Base-by-base conservation (phyloP, 257 asterid species). In the Gentiana dahurica region DNA sequence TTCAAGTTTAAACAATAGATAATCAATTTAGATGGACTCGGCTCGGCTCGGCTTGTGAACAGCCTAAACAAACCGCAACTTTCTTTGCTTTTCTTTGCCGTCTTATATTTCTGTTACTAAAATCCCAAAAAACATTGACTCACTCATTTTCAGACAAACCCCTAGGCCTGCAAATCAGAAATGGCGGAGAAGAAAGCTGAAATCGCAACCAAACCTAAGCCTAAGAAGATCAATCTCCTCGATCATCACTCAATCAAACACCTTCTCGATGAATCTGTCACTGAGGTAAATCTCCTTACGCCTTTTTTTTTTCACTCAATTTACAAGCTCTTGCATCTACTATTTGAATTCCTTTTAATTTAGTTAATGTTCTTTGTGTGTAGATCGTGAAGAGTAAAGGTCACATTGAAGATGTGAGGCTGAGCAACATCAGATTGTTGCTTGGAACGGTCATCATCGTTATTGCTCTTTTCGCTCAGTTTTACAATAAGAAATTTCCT, bases 371-470 rank as follows among this genome's bases (percentile, higher is more conserved):
- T 44, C 57, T 48, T 24, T 65, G 38, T 38, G 13, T 41, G 47
- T 65, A 92, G 99, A 80, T 92, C 79, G 99, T 88, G 75, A 83
- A 83, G 34, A 70, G 87, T 76, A 84, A 79, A 67, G 99, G 99
- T 1, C 89, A 74, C 67, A 75, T 79, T 1, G 97, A 92, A 65
- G 86, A 92, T 75, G 85, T 77, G 70, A 88, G 89, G 80, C 50
- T 88, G 89, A 92, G 97, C 62, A 92, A 88, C 75, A 34, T 81
- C 34, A 75, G 95, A 55, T 73, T 92, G 76, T 54, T 89, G 73
- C 64, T 92, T 10, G 97, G 99, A 53, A 61, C 71, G 46, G 39
- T 80, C 63, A 80, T 86, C 63, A 84, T 92, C 55, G 59, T 69
- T 10, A 76, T 89, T 54, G 99, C 97, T 3, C 81, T 92, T 46